Base-by-base conservation (phyloP, 768 basidiomycete species). In the Kwoniella sp. region DNA sequence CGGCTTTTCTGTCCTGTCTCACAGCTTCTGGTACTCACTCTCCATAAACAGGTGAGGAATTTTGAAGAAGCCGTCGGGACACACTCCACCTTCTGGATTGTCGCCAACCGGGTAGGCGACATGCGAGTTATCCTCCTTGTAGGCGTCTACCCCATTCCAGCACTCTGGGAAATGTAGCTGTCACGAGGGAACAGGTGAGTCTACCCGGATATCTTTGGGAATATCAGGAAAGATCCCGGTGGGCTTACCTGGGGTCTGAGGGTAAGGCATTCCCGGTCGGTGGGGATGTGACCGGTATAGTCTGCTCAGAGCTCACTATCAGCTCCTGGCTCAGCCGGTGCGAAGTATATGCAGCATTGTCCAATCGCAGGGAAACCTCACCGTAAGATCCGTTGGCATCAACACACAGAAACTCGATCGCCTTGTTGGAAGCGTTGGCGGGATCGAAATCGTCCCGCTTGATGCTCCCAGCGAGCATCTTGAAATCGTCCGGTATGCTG, bases 111-210 rank as follows among this genome's bases (percentile, higher is more conserved):
- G 69, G 52, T 74, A 74, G 0, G 70, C 31, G 15, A 74, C 73
- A 47, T 74, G 73, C n/a, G 67, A 55, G 55, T 69, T 69, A 51
- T 68, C 64, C 8, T 62, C 26, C 25, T 69, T 62, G 57, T 63
- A 74, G 0, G 68, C 37, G 30, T 74, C 67, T 17, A 62, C 58
- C 2, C 73, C 73, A 38, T 74, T 69, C 73, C 73, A 74, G 58
- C 70, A 74, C 25, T 57, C 53, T 4, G 73, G 73, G 55, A 74
- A 74, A 54, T 55, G 48, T n/a, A 63, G 67, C 71, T 72, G 28
- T 15, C 38, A 67, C 2, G 30, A 60, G 22, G 7, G n/a, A 29
- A 13, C 51, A 25, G 13, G 5, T 20, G 23, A 48, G 29, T 26
- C 7, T 5, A 34, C 13, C 34, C 34, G n/a, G n/a, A 34, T 34